Conservation (phyloP, 2,329 filamentous ascomycete species). For the Dissoconium aciculare region DNA sequence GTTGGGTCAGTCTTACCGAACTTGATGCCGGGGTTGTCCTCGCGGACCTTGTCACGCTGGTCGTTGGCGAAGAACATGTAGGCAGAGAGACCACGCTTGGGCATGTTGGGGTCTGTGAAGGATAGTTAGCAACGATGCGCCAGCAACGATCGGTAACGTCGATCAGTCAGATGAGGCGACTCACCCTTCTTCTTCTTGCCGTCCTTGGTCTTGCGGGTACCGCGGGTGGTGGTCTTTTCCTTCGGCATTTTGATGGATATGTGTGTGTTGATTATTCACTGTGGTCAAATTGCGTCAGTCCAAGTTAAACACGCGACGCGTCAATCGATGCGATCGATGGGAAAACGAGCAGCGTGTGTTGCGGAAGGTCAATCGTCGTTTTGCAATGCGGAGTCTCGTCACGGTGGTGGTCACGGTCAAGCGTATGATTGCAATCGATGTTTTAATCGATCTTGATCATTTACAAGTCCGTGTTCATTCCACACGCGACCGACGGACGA, state of each 20-base stretch:
- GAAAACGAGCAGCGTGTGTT: too few species aligned
- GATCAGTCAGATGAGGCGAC: conserved; percentile 14
- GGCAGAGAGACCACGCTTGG: conserved; percentile 96
- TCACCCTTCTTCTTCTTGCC: conserved; percentile 61
- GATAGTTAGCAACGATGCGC: conserved; percentile 3
- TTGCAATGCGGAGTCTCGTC: too few species aligned
- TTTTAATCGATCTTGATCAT: too few species aligned
- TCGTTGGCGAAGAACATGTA: conserved; percentile 99
- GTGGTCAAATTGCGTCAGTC: too few species aligned
- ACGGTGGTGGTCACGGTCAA: too few species aligned
- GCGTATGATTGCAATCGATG: too few species aligned
- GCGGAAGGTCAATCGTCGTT: too few species aligned
- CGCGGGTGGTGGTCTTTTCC: conserved; percentile 48
- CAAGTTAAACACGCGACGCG: too few species aligned
- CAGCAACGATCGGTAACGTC: conserved; percentile 1
- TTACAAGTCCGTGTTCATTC: too few species aligned
- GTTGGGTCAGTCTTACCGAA: conserved; percentile 76
- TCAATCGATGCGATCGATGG: too few species aligned
- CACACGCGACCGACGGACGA: too few species aligned
- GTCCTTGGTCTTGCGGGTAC: conserved; percentile 33
- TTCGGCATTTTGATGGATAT: conserved; percentile 47
- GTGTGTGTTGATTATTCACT: conserved; percentile 1
- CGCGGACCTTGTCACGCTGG: conserved; percentile 93
- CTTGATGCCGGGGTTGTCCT: conserved; percentile 94
- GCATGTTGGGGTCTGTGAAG: conserved; percentile 73